phyloP scores from a whole-genome alignment of 2,329 filamentous ascomycete genomes.

The Ophiosphaerella herpotricha region DNA sequence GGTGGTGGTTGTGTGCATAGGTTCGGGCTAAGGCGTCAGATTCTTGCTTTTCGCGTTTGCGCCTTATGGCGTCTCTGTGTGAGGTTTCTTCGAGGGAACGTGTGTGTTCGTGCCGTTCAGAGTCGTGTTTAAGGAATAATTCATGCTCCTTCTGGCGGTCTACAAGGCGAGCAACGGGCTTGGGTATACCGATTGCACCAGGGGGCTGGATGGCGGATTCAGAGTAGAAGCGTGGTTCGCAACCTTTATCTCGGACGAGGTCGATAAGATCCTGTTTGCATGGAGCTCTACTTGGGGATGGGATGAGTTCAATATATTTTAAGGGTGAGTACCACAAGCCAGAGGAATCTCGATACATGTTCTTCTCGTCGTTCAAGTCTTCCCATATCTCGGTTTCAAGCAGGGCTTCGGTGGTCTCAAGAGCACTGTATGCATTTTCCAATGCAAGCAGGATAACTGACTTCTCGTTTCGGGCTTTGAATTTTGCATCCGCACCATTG shows the following conservation, averaged over 20 bases:
- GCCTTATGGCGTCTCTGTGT: slow-evolving; percentile 34
- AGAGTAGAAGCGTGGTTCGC: slow-evolving; percentile 38
- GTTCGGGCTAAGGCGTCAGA: slow-evolving; percentile 27
- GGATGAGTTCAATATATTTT: slow-evolving; percentile 59
- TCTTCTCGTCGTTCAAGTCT: slow-evolving; percentile 63
- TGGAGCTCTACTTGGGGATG: slow-evolving; percentile 21
- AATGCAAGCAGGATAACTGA: slow-evolving; percentile 65
- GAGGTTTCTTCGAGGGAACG: slow-evolving; percentile 34
- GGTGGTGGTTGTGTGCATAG: slow-evolving; percentile 23
- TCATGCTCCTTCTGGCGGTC: slow-evolving; percentile 39
- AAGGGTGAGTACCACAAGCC: slow-evolving; percentile 66
- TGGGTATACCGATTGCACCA: slow-evolving; percentile 41
- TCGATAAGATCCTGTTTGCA: slow-evolving; percentile 29
- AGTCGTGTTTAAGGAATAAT: slow-evolving; percentile 31
- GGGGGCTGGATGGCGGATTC: slow-evolving; percentile 44
- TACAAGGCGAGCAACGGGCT: slow-evolving; percentile 32
- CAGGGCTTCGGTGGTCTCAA: slow-evolving; percentile 61
- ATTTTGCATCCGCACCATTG: slow-evolving; percentile 60
- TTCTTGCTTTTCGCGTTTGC: slow-evolving; percentile 33
- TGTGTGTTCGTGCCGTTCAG: slow-evolving; percentile 33
- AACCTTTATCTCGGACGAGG: slow-evolving; percentile 42
- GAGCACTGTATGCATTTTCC: slow-evolving; percentile 58
- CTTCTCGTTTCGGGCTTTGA: slow-evolving; percentile 61
- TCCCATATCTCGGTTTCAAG: slow-evolving; percentile 69
- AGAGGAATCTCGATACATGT: slow-evolving; percentile 49